Base-by-base conservation (phyloP, 768 basidiomycete species). In the Mycena vulgaris region DNA sequence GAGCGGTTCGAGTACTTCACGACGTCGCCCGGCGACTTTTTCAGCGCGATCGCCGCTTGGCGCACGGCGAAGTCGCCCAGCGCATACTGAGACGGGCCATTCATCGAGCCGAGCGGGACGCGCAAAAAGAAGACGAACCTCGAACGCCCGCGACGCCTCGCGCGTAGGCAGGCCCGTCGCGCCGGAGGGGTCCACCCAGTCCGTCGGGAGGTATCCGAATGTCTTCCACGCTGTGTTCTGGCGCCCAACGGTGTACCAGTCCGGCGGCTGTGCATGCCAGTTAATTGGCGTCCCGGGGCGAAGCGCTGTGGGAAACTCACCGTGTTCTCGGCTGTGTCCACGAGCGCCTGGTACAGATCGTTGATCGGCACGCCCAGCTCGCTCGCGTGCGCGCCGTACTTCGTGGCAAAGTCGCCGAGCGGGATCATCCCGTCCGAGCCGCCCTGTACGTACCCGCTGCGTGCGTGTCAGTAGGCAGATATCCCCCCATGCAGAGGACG, bases 191-290 rank as follows among this genome's bases (percentile, higher is more conserved):
- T 87, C 86, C 8, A 79, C 80, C 86, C 85, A 87, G 48, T 80
- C 78, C 0, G 87, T 88, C 13, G 86, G 86, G 49, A 87, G 86
- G 65, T 83, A 87, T 13, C 82, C 83, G 66, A 88, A 88, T 40
- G 76, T 79, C 66, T 82, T 87, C 87, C 86, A 88, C 17, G 84
- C 87, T 0, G 86, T 87, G 71, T 87, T 88, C 70, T 87, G 85
- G 27, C 86, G 77, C 10, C 87, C 87, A 25, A 87, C 85, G 83
- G 66, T 79, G 70, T 82, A 84, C 87, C 87, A 87, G 74, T 87
- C 80, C n/a, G 83, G 81, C n/a, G 86, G 85, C 86, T 87, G 11
- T 14, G 14, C 33, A 56, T 3, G 13, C 31, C 14, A 14, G 25
- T 39, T 11, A 56, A 21, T 3, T 23, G 23, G 25, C 52, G 33